These are phyloP conservation scores for Penicillium sp. DNA, from an alignment of 2,329 filamentous ascomycete species.

Conservation along the genomic window DNA sequence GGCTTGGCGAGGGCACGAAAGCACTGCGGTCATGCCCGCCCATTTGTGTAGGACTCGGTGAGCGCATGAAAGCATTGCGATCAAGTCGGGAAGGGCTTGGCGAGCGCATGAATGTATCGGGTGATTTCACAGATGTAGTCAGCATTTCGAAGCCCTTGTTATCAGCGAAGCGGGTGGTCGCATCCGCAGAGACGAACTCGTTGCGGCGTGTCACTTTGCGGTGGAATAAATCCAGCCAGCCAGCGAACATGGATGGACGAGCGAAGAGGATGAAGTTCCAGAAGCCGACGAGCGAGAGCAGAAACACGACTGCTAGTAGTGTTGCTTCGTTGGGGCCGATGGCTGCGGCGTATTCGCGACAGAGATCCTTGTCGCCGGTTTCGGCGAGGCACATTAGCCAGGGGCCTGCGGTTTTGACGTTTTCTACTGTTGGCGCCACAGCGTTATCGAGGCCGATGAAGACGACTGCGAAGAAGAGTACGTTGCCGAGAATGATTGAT, in stretches of 20 bases:
- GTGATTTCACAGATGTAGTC: constrained; percentile 34
- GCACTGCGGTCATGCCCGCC: background rate
- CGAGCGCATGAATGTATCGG: constrained; percentile 30
- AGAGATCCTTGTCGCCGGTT: constrained; percentile 64
- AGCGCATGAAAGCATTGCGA: constrained; percentile 18
- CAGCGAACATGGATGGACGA: constrained; percentile 78
- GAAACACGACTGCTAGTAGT: constrained; percentile 75
- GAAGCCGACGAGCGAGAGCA: constrained; percentile 81
- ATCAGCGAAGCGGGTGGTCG: constrained; percentile 63
- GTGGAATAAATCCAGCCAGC: constrained; percentile 69
- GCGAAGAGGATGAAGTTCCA: constrained; percentile 82
- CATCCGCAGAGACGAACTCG: constrained; percentile 89
- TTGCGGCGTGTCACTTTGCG: constrained; percentile 49
- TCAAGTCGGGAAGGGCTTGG: constrained; percentile 17
- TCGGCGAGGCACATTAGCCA: constrained; percentile 73
- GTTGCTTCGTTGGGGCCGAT: constrained; percentile 74
- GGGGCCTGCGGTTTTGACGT: constrained; percentile 55
- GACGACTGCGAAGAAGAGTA: constrained; percentile 88
- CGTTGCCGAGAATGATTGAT: constrained; percentile 82
- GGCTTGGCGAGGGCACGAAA: constrained; percentile 23
- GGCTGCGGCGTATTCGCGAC: constrained; percentile 58
- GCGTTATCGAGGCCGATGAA: constrained; percentile 86
- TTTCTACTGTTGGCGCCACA: constrained; percentile 57
- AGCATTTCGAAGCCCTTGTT: constrained; percentile 80
- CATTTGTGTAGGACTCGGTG: constrained; percentile 22